Percentiles rank a stretch among this genome's conserved stretches.
These are phyloP conservation scores for Breviolum minutum DNA, from an alignment of 73 alveolate genomes.

Conservation along the genomic window DNA sequence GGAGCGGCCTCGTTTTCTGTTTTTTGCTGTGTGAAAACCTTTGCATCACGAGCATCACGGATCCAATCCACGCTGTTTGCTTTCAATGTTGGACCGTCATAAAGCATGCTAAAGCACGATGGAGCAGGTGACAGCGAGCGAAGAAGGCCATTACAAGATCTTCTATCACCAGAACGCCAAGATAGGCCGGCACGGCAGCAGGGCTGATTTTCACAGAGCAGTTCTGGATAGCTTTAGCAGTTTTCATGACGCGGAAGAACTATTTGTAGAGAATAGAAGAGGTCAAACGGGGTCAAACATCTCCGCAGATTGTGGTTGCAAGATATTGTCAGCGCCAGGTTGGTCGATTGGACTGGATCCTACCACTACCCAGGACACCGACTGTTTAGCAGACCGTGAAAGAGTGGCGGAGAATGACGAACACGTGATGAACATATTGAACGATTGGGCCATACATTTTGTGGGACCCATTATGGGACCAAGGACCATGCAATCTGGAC, in stretches of 20 bases:
- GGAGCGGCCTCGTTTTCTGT: no score
- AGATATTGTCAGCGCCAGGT: not conserved
- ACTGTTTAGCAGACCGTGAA: no score
- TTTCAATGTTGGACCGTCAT: no score
- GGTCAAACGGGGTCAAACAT: not conserved
- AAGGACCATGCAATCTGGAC: no score
- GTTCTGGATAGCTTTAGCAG: not conserved
- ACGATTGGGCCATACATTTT: no score
- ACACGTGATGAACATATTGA: no score
- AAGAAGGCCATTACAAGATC: conserved; percentile 2
- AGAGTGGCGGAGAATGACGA: no score
- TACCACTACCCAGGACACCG: not conserved
- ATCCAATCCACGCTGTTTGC: no score
- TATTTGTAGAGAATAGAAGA: not conserved
- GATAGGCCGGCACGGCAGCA: not conserved
- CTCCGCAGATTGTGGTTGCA: not conserved
- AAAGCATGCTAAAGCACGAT: no score
- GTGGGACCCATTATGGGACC: no score
- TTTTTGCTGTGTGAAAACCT: no score
- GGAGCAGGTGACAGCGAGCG: not conserved
- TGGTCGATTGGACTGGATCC: conserved; percentile 34
- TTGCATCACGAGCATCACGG: no score
- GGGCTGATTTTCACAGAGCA: not conserved
- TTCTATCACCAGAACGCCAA: conserved; percentile 40
- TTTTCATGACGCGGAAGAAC: not conserved